Base-by-base conservation (phyloP, 2,329 filamentous ascomycete genomes). In the Xylaria hypoxylon region DNA sequence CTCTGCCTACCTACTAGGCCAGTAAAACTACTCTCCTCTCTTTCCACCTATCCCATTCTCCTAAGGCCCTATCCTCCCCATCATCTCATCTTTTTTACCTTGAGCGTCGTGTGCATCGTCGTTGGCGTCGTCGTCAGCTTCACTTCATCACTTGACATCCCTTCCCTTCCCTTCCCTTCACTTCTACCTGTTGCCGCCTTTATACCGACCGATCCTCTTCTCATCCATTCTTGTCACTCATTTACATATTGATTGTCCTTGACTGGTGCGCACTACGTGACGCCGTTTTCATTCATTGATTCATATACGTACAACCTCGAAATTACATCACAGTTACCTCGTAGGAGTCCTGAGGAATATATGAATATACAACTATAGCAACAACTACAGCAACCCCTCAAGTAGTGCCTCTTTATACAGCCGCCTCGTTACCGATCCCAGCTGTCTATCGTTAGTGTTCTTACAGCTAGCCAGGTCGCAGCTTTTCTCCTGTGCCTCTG, bases 181-280 rank as follows among this genome's bases (percentile, higher is more conserved):
- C 35, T 64, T 59, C 62, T 24, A 5, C 35, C 44, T 35, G 33
- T 51, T 4, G 48, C 15, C 7, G 48, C 15, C 47, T 35, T 42
- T 42, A 42, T 53, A 45, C 22, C 35, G 17, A 24, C 33, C n/a
- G n/a, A n/a, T n/a, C n/a, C 28, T 13, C 35, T 51, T 55, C 35
- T 40, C 50, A 17, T 62, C 40, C 31, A 5, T 68, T 68, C 59
- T 60, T 55, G 63, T 67, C 67, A 42, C 59, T 68, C 67, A 42
- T 66, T 68, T 55, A 56, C 26, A 65, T 50, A 24, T 62, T 47
- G 17, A 55, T 61, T 63, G 35, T 47, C 48, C 40, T 40, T 52
- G 45, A n/a, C 50, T 35, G 50, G 55, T 48, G 56, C 50, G 56
- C 50, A 42, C 60, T 40, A 60, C 59, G 62, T 62, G 50, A 62